These are phyloP conservation scores for Lasiodiplodia gonubiensis DNA, from an alignment of 2,329 filamentous ascomycete species.

Conservation along the genomic window DNA sequence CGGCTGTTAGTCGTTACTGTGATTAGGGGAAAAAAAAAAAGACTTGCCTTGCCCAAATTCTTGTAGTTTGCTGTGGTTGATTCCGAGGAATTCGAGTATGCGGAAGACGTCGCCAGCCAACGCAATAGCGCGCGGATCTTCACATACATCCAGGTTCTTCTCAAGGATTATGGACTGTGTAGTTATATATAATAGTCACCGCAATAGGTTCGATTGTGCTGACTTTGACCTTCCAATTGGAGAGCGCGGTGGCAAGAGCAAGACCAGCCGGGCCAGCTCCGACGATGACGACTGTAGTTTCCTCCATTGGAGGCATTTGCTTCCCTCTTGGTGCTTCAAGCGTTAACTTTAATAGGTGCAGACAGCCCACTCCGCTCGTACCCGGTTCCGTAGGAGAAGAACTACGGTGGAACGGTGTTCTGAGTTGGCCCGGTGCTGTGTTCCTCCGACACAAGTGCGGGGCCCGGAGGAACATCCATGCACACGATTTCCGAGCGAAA, in stretches of 20 bases:
- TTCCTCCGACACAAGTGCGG: neutral
- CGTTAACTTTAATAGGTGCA: neutral
- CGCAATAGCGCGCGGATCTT: neutral
- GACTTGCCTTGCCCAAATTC: neutral
- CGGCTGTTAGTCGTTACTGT: neutral
- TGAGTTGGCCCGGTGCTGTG: neutral
- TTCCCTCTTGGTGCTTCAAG: neutral
- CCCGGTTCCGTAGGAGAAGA: neutral
- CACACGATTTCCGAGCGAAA: neutral
- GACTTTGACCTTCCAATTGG: neutral
- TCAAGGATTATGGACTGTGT: neutral
- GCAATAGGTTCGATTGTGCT: neutral
- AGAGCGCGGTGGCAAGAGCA: constrained; percentile 47
- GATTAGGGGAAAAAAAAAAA: neutral
- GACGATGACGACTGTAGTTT: constrained; percentile 57
- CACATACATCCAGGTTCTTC: neutral
- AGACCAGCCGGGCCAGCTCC: constrained; percentile 62
- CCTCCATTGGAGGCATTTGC: constrained; percentile 31
- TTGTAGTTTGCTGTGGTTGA: neutral
- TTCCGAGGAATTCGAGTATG: neutral
- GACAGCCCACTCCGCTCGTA: neutral
- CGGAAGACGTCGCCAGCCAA: neutral
- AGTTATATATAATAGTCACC: neutral
- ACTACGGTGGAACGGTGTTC: neutral
- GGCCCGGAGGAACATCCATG: neutral